Conservation (phyloP, 2,329 filamentous ascomycete species). For the Macrophomina pseudophaseolina region DNA sequence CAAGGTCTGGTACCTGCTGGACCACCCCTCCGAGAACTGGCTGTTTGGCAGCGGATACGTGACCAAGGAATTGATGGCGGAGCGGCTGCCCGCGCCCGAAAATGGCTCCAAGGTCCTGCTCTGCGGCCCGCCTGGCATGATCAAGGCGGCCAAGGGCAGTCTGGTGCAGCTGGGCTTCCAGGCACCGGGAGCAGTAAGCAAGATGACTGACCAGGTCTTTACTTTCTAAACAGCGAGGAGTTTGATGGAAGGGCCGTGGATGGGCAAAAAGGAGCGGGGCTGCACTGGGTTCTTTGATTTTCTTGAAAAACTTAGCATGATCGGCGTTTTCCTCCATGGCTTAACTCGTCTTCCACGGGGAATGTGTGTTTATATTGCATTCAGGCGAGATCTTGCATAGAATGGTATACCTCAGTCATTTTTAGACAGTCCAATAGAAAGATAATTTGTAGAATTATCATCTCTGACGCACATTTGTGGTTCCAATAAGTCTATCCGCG, state of each 20-base stretch:
- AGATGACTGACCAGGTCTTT: conserved; percentile 63
- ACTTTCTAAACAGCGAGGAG: conserved; percentile 48
- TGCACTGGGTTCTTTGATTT: not conserved
- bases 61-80: conserved; percentile 56
- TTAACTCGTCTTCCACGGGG: no score
- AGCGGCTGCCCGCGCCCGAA: conserved; percentile 54
- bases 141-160: conserved; percentile 60
- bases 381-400: no score
- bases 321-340: no score
- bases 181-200: conserved; percentile 55
- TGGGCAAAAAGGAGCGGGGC: not conserved
- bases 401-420: no score
- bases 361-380: no score
- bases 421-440: no score
- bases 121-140: conserved; percentile 67
- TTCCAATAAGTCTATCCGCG: no score
- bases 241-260: not conserved
- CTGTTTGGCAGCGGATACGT: conserved; percentile 56
- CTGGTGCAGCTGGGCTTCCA: conserved; percentile 55
- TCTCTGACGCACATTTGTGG: no score
- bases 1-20: conserved; percentile 61
- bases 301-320: no score
- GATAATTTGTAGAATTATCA: no score
- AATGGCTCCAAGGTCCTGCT: conserved; percentile 60
- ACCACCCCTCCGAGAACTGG: conserved; percentile 56